Evolutionary conservation across 139 green algal species (phyloP).

Genomic region (Auxenochlorella protothecoides): DNA sequence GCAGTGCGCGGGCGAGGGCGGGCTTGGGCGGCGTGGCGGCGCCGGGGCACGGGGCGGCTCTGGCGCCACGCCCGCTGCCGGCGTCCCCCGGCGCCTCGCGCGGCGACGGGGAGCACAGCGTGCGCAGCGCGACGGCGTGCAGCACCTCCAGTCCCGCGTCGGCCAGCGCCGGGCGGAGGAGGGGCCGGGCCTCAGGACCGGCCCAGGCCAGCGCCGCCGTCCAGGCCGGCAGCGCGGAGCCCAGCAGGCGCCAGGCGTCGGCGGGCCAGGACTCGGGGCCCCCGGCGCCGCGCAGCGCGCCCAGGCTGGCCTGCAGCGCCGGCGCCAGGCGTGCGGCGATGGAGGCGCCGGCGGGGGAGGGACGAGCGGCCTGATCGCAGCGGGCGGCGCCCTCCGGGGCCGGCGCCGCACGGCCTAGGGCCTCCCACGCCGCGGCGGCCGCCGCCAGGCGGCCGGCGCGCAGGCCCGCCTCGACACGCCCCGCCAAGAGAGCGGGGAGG

Average conservation of each 20-base stretch:
- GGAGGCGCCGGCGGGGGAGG: conserved; percentile 1
- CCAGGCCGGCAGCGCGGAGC: conserved; percentile 1
- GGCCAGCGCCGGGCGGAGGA: conserved; percentile 10
- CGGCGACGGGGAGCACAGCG: conserved; percentile 1
- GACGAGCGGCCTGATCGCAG: neutral
- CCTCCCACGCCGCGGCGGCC: neutral
- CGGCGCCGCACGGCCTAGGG: neutral
- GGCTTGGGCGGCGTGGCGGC: neutral
- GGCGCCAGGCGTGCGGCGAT: conserved; percentile 1
- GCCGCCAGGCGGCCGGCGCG: neutral
- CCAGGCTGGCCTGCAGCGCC: conserved; percentile 5
- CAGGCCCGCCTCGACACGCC: too few relatives aligned
- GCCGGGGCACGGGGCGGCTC: conserved; percentile 3
- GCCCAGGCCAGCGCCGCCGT: conserved; percentile 10
- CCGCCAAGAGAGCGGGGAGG: too few relatives aligned
- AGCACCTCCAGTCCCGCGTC: conserved; percentile 9
- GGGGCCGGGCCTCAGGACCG: too few relatives aligned
- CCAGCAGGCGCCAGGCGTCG: conserved; percentile 14
- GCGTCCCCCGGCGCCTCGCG: too few relatives aligned
- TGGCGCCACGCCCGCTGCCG: neutral
- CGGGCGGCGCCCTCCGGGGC: neutral
- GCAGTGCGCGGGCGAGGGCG: conserved; percentile 14
- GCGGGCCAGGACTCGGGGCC: conserved; percentile 1
- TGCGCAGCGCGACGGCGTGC: conserved; percentile 1
- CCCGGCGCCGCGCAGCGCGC: conserved; percentile 10